Percentiles rank a stretch among this genome's conserved stretches.
phyloP scores from a whole-genome alignment of 768 basidiomycete genomes.

The Boletus rubropictus region DNA sequence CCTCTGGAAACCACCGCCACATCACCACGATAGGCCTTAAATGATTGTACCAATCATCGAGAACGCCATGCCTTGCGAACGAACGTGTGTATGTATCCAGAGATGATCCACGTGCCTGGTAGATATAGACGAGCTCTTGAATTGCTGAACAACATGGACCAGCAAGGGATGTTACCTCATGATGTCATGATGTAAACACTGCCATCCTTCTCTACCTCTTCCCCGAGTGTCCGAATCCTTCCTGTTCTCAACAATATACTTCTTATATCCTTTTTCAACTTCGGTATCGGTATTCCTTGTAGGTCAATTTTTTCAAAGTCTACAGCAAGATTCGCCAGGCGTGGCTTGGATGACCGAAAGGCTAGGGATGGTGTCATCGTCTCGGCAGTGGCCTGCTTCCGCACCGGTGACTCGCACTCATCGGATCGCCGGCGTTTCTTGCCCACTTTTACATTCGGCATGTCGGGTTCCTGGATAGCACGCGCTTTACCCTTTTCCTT shows the following conservation, averaged over 20 bases:
- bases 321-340: slow-evolving; percentile 19
- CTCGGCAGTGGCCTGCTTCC: slow-evolving; percentile 10
- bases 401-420: slow-evolving; percentile 4
- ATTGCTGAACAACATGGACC: neutral
- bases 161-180: neutral
- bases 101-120: neutral
- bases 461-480: slow-evolving; percentile 3
- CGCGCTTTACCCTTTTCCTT: slow-evolving; percentile 19
- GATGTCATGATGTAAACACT: slow-evolving; percentile 16
- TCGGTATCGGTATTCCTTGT: slow-evolving; percentile 1
- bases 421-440: slow-evolving; percentile 15
- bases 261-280: slow-evolving; percentile 7
- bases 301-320: slow-evolving; percentile 13
- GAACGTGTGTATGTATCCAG: neutral
- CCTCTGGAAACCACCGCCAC: slow-evolving; percentile 1
- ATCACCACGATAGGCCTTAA: neutral
- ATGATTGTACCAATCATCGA: neutral
- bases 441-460: neutral
- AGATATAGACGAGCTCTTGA: neutral
- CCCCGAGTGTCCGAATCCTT: slow-evolving; percentile 20
- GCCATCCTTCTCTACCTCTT: slow-evolving; percentile 18
- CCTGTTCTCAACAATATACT: slow-evolving; percentile 24
- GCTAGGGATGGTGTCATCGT: neutral
- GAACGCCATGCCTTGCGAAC: neutral
- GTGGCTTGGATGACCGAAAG: slow-evolving; percentile 7